Percentiles rank a stretch among this genome's conserved stretches.
These are phyloP conservation scores for Yarrowia sp. DNA, from an alignment of 805 yeast species.

Conservation along the genomic window DNA sequence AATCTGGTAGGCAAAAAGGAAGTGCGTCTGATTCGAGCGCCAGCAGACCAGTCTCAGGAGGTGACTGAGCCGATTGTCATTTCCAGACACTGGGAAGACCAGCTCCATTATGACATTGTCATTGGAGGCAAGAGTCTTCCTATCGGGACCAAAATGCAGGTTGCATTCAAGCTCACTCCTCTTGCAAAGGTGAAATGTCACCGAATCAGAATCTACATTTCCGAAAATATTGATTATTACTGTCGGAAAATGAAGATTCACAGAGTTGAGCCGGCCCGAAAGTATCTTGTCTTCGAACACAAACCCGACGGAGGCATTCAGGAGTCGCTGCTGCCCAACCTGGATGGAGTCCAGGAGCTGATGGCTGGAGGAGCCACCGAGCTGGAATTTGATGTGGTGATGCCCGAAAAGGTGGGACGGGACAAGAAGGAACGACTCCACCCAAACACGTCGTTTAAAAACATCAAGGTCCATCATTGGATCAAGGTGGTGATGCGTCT, in stretches of 20 bases:
- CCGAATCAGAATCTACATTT: constrained; percentile 75
- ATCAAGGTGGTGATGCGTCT: constrained; percentile 81
- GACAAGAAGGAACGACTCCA: constrained; percentile 42
- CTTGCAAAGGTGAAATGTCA: constrained; percentile 83
- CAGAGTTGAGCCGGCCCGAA: constrained; percentile 83
- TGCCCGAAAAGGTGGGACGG: constrained; percentile 58
- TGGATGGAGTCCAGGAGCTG: constrained; percentile 6
- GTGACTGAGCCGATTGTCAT: constrained; percentile 92
- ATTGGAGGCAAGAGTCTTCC: constrained; percentile 87
- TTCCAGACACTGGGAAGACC: constrained; percentile 90
- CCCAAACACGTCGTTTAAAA: constrained; percentile 78
- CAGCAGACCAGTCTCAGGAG: constrained; percentile 74
- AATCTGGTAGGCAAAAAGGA: constrained; percentile 63
- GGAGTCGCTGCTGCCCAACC: constrained; percentile 1
- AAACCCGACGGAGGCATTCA: constrained; percentile 29
- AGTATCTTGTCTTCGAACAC: constrained; percentile 76
- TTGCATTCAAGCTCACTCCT: constrained; percentile 80
- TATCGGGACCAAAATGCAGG: constrained; percentile 76
- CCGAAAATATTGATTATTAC: constrained; percentile 88
- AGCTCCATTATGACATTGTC: constrained; percentile 81
- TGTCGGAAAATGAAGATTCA: constrained; percentile 85
- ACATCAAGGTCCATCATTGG: constrained; percentile 93
- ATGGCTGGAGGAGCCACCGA: constrained; percentile 37
- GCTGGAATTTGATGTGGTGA: constrained; percentile 76
- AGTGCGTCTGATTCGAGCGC: constrained; percentile 67